Percentiles rank a stretch among this genome's conserved stretches.
These are phyloP conservation scores for Tulasnella sp. DNA, from an alignment of 768 basidiomycete species.

Conservation along the genomic window DNA sequence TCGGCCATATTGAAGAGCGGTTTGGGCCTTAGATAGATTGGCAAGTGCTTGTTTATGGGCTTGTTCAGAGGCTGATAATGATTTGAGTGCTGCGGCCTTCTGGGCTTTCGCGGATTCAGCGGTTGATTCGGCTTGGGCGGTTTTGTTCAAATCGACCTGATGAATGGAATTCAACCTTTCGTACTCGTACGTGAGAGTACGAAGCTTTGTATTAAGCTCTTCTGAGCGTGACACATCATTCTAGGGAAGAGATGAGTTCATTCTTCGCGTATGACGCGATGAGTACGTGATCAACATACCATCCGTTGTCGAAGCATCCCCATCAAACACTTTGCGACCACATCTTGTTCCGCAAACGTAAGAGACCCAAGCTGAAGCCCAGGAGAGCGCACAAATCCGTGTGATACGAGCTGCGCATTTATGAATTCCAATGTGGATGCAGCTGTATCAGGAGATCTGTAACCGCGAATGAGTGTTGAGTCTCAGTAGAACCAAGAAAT, in stretches of 20 bases:
- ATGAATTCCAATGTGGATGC: slow-evolving; percentile 35
- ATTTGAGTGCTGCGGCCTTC: slow-evolving; percentile 38
- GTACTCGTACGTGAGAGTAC: slow-evolving; percentile 69
- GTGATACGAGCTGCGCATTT: slow-evolving; percentile 69
- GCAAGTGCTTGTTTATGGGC: slow-evolving; percentile 56
- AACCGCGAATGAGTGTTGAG: no score
- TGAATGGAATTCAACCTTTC: slow-evolving; percentile 62
- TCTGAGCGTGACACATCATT: slow-evolving; percentile 72
- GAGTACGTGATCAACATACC: slow-evolving; percentile 35
- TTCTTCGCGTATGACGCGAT: not conserved
- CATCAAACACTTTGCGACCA: slow-evolving; percentile 59
- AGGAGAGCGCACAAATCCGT: slow-evolving; percentile 54
- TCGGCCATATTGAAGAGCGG: slow-evolving; percentile 53
- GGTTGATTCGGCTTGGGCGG: slow-evolving; percentile 68
- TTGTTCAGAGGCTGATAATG: slow-evolving; percentile 45
- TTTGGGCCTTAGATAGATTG: slow-evolving; percentile 62
- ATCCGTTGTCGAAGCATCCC: slow-evolving; percentile 62
- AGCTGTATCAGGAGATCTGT: no score
- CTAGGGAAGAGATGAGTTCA: slow-evolving; percentile 25
- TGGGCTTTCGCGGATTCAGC: slow-evolving; percentile 58
- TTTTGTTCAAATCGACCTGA: slow-evolving; percentile 41
- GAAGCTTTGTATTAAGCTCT: slow-evolving; percentile 55
- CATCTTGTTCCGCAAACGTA: slow-evolving; percentile 40
- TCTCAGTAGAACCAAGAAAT: no score
- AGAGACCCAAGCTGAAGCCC: slow-evolving; percentile 60